These are phyloP conservation scores for Rostrohypoxylon terebratum DNA, from an alignment of 495 filamentous ascomycete species.

Conservation along the genomic window DNA sequence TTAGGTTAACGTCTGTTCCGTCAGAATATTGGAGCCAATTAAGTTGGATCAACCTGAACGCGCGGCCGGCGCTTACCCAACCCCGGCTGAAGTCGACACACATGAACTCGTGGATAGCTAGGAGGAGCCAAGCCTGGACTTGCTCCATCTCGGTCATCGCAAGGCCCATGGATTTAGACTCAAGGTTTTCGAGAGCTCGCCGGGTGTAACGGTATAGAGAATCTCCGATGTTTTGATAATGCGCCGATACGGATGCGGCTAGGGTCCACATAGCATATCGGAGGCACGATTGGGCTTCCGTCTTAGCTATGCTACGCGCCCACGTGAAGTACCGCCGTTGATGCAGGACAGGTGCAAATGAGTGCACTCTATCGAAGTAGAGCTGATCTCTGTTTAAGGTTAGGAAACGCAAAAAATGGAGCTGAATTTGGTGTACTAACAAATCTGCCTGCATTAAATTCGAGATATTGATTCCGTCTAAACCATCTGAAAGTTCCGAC, in stretches of 20 bases:
- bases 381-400: conserved; percentile 62
- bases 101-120: conserved; percentile 66
- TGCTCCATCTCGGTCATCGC: conserved; percentile 55
- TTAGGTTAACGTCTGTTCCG: conserved; percentile 27
- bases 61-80: conserved; percentile 60
- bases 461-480: conserved; percentile 43
- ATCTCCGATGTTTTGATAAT: conserved; percentile 62
- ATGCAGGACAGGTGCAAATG: conserved; percentile 65
- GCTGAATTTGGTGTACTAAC: conserved; percentile 17
- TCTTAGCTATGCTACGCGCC: conserved; percentile 39
- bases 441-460: conserved; percentile 45
- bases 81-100: conserved; percentile 58
- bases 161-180: conserved; percentile 38
- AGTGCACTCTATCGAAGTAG: conserved; percentile 70
- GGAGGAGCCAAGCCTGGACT: conserved; percentile 66
- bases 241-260: conserved; percentile 64
- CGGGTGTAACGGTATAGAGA: conserved; percentile 62
- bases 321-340: conserved; percentile 49
- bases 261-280: conserved; percentile 70
- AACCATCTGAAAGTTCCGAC: conserved; percentile 30
- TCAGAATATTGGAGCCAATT: conserved; percentile 56
- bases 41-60: conserved; percentile 62
- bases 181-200: conserved; percentile 57
- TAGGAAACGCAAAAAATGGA: not conserved
- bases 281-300: conserved; percentile 47